A percentile compares a stretch with the other conserved stretches of the same genome.
These are phyloP conservation scores for Linaria vulgaris DNA, from an alignment of 257 asterid genomes.

Conservation along the genomic window DNA sequence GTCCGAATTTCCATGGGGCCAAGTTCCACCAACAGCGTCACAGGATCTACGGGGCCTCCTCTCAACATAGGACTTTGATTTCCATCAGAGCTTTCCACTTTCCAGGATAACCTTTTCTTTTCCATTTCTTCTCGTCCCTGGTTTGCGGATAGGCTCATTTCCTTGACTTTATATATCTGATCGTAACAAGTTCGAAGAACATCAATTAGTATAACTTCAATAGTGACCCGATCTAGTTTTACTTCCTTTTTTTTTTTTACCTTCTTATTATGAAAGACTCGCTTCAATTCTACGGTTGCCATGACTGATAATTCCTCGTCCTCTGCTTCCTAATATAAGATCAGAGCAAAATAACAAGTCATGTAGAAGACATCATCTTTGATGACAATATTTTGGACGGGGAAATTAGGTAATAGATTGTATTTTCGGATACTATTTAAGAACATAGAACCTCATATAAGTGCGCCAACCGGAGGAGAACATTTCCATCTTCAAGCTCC, in stretches of 20 bases:
- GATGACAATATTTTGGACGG: too few relatives aligned
- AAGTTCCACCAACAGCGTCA: constrained; percentile 54
- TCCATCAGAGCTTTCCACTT: constrained; percentile 32
- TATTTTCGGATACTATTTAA: not conserved
- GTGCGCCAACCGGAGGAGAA: constrained; percentile 61
- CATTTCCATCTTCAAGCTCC: constrained; percentile 51
- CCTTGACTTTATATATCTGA: constrained; percentile 37
- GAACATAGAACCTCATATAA: constrained; percentile 52
- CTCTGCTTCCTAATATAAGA: constrained; percentile 43
- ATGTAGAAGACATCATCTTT: too few relatives aligned
- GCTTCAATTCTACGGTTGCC: constrained; percentile 49
- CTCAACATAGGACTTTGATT: constrained; percentile 24
- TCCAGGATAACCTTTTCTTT: constrained; percentile 51
- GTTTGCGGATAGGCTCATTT: constrained; percentile 58
- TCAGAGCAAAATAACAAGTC: not conserved
- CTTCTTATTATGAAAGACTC: constrained; percentile 48
- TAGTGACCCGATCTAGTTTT: not conserved
- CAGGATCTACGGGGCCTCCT: constrained; percentile 63
- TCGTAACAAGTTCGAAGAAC: not conserved
- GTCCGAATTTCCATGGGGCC: constrained; percentile 77
- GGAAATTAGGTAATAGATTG: not conserved
- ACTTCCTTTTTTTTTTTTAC: constrained; percentile 21
- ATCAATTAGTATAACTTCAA: not conserved
- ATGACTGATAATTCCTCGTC: constrained; percentile 45
- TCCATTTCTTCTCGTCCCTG: constrained; percentile 60